phyloP scores from a whole-genome alignment of 441 rosid species.

The Dalechampia spathulata region DNA sequence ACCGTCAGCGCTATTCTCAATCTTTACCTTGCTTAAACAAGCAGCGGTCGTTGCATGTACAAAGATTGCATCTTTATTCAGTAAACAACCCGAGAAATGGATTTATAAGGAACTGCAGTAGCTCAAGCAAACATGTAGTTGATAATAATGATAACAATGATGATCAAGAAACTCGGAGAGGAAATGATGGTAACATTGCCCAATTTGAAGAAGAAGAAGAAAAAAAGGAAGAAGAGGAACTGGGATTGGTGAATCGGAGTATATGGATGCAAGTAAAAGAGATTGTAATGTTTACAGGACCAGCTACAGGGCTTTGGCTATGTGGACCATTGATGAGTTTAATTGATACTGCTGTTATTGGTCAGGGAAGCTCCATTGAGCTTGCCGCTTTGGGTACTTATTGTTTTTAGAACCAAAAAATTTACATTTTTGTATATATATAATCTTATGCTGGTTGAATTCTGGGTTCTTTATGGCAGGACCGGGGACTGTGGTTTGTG shows the following conservation, averaged over 20 bases:
- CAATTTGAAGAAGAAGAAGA: conserved; percentile 2
- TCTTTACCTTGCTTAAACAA: background rate
- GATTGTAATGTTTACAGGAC: conserved; percentile 78
- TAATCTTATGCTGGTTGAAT: conserved; percentile 17
- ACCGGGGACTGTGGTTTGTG: conserved; percentile 52
- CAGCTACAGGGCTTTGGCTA: conserved; percentile 86
- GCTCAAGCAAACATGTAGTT: conserved; percentile 1
- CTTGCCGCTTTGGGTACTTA: conserved; percentile 46
- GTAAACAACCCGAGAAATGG: background rate
- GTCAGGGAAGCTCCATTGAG: conserved; percentile 80
- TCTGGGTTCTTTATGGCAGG: conserved; percentile 43
- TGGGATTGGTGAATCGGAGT: conserved; percentile 19
- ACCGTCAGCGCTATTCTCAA: background rate
- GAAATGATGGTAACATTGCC: background rate
- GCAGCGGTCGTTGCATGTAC: background rate
- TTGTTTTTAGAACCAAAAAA: too few relatives aligned
- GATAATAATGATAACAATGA: background rate
- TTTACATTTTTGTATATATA: background rate
- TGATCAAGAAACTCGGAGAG: background rate
- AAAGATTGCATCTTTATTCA: background rate
- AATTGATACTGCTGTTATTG: conserved; percentile 85
- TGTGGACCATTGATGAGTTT: conserved; percentile 98
- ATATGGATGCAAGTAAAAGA: conserved; percentile 71
- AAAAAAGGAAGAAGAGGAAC: background rate
- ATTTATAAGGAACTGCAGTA: conserved; percentile 5